Evolutionary conservation across 768 basidiomycete species (phyloP).

Genomic region (Mycena rebaudengoi): DNA sequence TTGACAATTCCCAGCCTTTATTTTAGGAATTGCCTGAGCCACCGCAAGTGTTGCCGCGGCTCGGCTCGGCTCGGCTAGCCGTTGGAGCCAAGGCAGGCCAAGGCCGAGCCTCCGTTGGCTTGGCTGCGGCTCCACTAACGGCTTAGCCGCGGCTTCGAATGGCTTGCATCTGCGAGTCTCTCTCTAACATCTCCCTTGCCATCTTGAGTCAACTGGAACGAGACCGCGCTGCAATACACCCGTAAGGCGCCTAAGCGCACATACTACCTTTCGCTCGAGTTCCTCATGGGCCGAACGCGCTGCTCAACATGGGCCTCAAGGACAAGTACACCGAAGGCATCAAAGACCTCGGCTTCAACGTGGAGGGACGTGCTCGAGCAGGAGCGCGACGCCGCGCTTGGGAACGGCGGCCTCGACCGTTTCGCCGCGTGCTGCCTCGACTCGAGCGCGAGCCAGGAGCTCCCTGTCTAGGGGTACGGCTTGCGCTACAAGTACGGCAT

Average conservation of each 20-base stretch:
- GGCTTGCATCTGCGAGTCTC: too few species aligned
- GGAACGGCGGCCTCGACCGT: conserved; percentile 94
- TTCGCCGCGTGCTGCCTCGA: conserved; percentile 97
- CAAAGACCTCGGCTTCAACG: conserved; percentile 83
- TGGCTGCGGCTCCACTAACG: too few species aligned
- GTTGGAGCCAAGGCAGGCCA: too few species aligned
- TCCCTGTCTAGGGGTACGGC: too few species aligned
- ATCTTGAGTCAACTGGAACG: conserved; percentile 93
- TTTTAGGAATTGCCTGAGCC: too few species aligned
- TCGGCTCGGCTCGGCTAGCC: too few species aligned
- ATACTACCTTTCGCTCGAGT: conserved; percentile 95
- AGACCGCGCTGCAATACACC: conserved; percentile 77
- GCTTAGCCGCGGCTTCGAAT: too few species aligned
- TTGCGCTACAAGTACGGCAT: conserved; percentile 94
- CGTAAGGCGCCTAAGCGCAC: conserved; percentile 87
- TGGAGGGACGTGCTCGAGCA: conserved; percentile 87
- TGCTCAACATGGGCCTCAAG: conserved; percentile 83
- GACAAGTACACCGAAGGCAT: conserved; percentile 74
- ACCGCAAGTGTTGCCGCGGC: too few species aligned
- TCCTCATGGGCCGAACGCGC: conserved; percentile 81
- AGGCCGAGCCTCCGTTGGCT: too few species aligned
- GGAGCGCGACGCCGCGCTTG: conserved; percentile 93
- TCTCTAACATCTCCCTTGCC: too few species aligned
- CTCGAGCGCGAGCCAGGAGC: too few species aligned
- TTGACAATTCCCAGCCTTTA: too few species aligned